Percentiles rank a stretch among this genome's conserved stretches.
phyloP scores from a whole-genome alignment of 2,329 filamentous ascomycete genomes.

The Trichocomaceae sp. region DNA sequence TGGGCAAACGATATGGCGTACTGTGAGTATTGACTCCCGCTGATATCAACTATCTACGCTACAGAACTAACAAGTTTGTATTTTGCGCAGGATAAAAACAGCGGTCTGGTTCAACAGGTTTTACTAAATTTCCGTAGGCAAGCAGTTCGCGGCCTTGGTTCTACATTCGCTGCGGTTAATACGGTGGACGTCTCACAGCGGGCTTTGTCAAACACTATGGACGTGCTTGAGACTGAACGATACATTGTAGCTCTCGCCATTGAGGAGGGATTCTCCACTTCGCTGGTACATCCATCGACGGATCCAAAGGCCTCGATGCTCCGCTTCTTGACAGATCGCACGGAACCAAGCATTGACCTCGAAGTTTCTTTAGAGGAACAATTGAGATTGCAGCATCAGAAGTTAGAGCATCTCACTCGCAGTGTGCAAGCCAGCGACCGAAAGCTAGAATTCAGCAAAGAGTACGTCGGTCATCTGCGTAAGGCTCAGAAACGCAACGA shows the following conservation, averaged over 20 bases:
- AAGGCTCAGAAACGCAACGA: conserved; percentile 38
- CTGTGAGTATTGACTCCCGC: conserved; percentile 34
- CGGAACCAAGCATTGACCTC: conserved; percentile 27
- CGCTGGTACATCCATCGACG: conserved; percentile 39
- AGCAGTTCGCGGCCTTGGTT: conserved; percentile 65
- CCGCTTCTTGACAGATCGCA: conserved; percentile 42
- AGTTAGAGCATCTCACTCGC: conserved; percentile 46
- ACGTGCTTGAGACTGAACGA: conserved; percentile 25
- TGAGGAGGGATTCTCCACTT: conserved; percentile 46
- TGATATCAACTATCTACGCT: not conserved
- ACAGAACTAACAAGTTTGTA: conserved; percentile 13
- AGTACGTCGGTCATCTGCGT: conserved; percentile 51
- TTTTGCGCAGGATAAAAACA: conserved; percentile 59
- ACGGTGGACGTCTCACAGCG: conserved; percentile 42
- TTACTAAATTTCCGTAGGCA: conserved; percentile 65
- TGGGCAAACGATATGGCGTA: conserved; percentile 54
- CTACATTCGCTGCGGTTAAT: conserved; percentile 61
- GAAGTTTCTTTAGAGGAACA: conserved; percentile 35
- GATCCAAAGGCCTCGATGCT: conserved; percentile 42
- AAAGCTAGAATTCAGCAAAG: conserved; percentile 51
- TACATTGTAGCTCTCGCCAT: conserved; percentile 43
- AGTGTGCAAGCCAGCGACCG: conserved; percentile 50
- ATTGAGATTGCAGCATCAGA: conserved; percentile 45
- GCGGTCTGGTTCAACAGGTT: conserved; percentile 63
- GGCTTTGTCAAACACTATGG: conserved; percentile 23